phyloP scores from a whole-genome alignment of 192 early-diverging fungal genomes.

The Coemansia sp. region DNA sequence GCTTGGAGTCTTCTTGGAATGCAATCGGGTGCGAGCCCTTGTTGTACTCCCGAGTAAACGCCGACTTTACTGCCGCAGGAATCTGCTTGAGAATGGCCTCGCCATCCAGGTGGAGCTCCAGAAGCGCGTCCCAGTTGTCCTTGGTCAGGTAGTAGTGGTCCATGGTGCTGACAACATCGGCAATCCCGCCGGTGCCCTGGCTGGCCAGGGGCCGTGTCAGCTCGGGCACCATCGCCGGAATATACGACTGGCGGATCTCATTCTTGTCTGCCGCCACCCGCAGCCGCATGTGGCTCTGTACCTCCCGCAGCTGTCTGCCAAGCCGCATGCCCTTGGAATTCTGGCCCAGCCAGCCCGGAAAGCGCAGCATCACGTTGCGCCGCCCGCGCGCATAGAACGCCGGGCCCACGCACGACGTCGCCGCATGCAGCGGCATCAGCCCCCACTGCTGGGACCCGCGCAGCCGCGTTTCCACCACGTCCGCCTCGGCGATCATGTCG shows the following conservation, averaged over 20 bases:
- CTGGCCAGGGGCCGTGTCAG: constrained; percentile 32
- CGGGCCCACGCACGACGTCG: constrained; percentile 81
- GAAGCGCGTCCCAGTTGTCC: constrained; percentile 83
- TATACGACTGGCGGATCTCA: constrained; percentile 82
- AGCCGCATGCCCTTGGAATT: constrained; percentile 78
- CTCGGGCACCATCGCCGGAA: constrained; percentile 62
- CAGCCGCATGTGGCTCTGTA: constrained; percentile 86
- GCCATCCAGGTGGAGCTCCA: constrained; percentile 72
- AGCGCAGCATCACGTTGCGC: constrained; percentile 38
- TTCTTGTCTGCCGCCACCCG: constrained; percentile 78
- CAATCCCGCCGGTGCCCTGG: constrained; percentile 57
- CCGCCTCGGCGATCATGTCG: constrained; percentile 79
- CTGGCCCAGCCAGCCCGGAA: constrained; percentile 82
- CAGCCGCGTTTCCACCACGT: constrained; percentile 74
- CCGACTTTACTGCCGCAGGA: constrained; percentile 63
- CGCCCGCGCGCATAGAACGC: constrained; percentile 76
- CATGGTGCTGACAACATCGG: constrained; percentile 78
- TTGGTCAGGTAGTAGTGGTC: constrained; percentile 88
- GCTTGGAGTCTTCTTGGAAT: constrained; percentile 18
- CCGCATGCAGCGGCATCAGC: constrained; percentile 84
- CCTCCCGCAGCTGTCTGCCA: constrained; percentile 67
- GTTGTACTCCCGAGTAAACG: constrained; percentile 76
- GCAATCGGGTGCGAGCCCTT: constrained; percentile 36
- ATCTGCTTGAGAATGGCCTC: constrained; percentile 57
- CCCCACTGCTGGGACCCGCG: constrained; percentile 86